A percentile compares a stretch with the other conserved stretches of the same genome.
Conservation (phyloP, 2,329 filamentous ascomycete species). For the Venturia effusa region DNA sequence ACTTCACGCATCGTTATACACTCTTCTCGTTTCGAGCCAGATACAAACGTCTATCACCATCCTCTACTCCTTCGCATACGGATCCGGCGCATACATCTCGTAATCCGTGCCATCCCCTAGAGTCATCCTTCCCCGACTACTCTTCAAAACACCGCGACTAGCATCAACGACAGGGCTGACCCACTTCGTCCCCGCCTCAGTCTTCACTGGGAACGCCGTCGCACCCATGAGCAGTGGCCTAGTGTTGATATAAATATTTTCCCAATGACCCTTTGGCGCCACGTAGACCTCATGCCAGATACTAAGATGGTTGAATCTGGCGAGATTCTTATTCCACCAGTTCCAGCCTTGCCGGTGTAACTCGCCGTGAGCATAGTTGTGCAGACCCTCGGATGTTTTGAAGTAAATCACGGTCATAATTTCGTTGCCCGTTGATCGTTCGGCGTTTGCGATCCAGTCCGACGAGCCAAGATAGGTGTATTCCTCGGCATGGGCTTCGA, state of each 20-base stretch:
- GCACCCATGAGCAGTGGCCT: conserved; percentile 24
- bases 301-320: conserved; percentile 31
- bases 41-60: not conserved
- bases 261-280: conserved; percentile 35
- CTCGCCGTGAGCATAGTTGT: conserved; percentile 40
- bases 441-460: conserved; percentile 32
- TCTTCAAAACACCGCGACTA: conserved; percentile 22
- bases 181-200: conserved; percentile 16
- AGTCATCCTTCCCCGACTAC: conserved; percentile 21
- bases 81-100: conserved; percentile 1
- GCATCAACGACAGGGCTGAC: conserved; percentile 24
- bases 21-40: not conserved
- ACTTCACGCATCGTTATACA: too few relatives aligned
- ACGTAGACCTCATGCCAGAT: conserved; percentile 47
- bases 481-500: conserved; percentile 28
- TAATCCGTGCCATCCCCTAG: conserved; percentile 6
- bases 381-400: conserved; percentile 35
- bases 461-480: conserved; percentile 36
- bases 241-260: conserved; percentile 39
- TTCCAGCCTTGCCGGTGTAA: conserved; percentile 40
- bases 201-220: conserved; percentile 6
- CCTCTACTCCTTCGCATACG: not conserved
- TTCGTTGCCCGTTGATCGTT: conserved; percentile 34
- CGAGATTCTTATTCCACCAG: conserved; percentile 33
- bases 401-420: conserved; percentile 40